Percentiles rank a stretch among this genome's conserved stretches.
Conservation (phyloP, 495 filamentous ascomycete species). For the Thozetella sp. region DNA sequence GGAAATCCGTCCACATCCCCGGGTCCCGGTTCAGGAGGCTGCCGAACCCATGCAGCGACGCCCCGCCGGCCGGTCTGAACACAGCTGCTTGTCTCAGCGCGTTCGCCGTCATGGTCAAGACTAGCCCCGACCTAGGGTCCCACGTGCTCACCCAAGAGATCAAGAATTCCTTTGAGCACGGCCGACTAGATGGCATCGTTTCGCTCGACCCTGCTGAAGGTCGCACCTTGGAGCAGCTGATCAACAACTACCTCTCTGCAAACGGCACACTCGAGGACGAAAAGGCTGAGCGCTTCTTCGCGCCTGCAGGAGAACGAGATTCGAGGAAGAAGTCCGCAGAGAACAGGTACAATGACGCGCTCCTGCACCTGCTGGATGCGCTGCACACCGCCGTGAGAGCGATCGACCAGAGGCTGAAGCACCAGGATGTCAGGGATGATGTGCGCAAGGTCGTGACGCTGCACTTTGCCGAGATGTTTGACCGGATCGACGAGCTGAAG, state of each 20-base stretch:
- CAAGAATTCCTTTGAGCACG: not conserved
- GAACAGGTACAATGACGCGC: slow-evolving; percentile 3
- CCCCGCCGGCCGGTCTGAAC: not conserved
- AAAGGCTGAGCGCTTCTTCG: not conserved
- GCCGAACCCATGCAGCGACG: slow-evolving; percentile 24
- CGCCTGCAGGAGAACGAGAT: not conserved
- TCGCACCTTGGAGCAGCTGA: not conserved
- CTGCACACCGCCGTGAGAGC: not conserved
- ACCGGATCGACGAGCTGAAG: not conserved
- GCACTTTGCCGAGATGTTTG: not conserved
- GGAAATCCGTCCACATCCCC: slow-evolving; percentile 20
- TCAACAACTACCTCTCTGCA: not conserved
- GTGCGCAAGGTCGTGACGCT: not conserved
- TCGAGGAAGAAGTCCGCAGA: not conserved
- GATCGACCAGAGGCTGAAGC: not conserved
- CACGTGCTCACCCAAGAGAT: not conserved
- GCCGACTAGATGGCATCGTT: not conserved
- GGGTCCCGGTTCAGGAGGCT: slow-evolving; percentile 29
- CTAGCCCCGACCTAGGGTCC: not conserved
- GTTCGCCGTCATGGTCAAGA: not conserved
- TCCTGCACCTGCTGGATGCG: not conserved
- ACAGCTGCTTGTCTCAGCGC: not conserved
- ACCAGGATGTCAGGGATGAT: not conserved
- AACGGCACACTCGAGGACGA: not conserved
- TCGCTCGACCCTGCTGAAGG: not conserved